phyloP scores from a whole-genome alignment of 306 rosid genomes.

The Biancaea sappan region DNA sequence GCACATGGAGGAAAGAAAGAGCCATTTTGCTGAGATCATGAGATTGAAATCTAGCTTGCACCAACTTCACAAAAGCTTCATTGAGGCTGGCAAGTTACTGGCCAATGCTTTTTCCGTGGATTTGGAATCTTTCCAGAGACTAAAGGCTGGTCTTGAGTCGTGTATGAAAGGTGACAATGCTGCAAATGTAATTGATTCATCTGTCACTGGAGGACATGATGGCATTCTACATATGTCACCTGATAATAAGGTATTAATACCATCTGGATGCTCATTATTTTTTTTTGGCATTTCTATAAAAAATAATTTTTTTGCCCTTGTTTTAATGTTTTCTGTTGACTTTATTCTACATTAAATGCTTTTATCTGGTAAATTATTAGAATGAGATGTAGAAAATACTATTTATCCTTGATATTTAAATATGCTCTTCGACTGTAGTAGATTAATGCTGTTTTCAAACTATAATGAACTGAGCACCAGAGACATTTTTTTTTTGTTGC shows the following conservation, averaged over 20 bases:
- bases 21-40: slow-evolving; percentile 59
- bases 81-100: slow-evolving; percentile 57
- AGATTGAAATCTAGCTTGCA: slow-evolving; percentile 65
- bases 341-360: slow-evolving; percentile 18
- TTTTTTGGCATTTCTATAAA: no score
- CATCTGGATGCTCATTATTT: slow-evolving; percentile 21
- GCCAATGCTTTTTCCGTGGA: slow-evolving; percentile 54
- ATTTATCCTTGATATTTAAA: slow-evolving; percentile 9
- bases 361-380: slow-evolving; percentile 16
- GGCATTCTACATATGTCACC: slow-evolving; percentile 40
- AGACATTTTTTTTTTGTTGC: slow-evolving; percentile 24
- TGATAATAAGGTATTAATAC: slow-evolving; percentile 58
- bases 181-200: slow-evolving; percentile 41
- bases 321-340: slow-evolving; percentile 17
- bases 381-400: slow-evolving; percentile 3
- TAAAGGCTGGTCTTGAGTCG: slow-evolving; percentile 63
- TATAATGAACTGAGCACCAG: slow-evolving; percentile 6
- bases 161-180: slow-evolving; percentile 51
- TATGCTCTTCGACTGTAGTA: not conserved
- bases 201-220: slow-evolving; percentile 40
- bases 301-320: slow-evolving; percentile 13
- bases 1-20: slow-evolving; percentile 56
- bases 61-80: slow-evolving; percentile 63
- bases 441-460: slow-evolving; percentile 4
- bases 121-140: slow-evolving; percentile 58